These are phyloP conservation scores for Lentinus brumalis DNA, from an alignment of 768 basidiomycete genomes.

Conservation along the genomic window DNA sequence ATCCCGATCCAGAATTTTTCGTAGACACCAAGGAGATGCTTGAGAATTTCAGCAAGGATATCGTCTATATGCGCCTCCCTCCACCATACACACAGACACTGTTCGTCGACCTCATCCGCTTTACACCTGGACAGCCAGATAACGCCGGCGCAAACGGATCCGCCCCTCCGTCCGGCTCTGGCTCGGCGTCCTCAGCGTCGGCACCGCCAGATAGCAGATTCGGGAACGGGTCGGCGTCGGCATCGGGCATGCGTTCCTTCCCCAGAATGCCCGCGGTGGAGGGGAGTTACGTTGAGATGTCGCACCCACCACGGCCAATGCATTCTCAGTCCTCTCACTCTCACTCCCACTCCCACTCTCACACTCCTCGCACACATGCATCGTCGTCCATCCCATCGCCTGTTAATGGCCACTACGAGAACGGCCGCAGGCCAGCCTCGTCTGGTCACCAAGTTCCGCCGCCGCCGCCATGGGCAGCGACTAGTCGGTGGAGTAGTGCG, in stretches of 20 bases:
- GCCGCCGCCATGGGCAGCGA: conserved; percentile 38
- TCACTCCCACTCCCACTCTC: conserved; percentile 9
- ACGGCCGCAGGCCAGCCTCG: conserved; percentile 8
- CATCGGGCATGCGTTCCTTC: background rate
- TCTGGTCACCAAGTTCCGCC: conserved; percentile 33
- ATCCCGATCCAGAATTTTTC: conserved; percentile 56
- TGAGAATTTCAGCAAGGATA: conserved; percentile 69
- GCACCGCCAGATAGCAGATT: background rate
- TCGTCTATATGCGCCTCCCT: conserved; percentile 68
- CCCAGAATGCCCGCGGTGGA: background rate
- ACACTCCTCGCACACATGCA: conserved; percentile 43
- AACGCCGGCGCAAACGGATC: conserved; percentile 30
- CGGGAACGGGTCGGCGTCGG: background rate
- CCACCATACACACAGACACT: conserved; percentile 66
- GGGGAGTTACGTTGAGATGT: no score
- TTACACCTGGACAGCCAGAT: conserved; percentile 57
- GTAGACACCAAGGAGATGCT: conserved; percentile 76
- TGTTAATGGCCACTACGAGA: conserved; percentile 3
- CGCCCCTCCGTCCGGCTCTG: background rate
- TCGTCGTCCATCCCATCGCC: conserved; percentile 34
- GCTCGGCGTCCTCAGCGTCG: background rate
- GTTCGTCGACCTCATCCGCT: conserved; percentile 73
- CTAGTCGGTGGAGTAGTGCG: conserved; percentile 34
- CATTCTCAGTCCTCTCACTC: conserved; percentile 7
- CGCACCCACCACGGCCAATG: conserved; percentile 5